Base-by-base conservation (phyloP, 2,329 filamentous ascomycete genomes). In the Neonectria sp. region DNA sequence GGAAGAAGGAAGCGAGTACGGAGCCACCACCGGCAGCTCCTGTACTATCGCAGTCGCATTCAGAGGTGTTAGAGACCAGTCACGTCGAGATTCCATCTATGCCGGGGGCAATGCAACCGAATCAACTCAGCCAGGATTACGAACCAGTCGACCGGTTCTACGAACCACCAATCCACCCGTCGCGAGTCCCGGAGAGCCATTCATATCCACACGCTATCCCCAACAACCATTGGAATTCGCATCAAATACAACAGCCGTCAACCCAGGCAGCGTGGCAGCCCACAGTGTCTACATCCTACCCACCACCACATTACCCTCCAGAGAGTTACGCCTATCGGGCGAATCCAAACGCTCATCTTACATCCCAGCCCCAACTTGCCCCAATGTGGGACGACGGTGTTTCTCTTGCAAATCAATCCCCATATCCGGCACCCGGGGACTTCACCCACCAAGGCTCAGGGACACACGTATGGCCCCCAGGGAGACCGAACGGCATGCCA, bases 1-100 rank as follows among this genome's bases (percentile, higher is more conserved):
- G 45, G 11, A 60, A 64, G 8, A 68, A 62, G 9, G 68, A 70
- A 24, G 37, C 65, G 4, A 51, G 21, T 17, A 17, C 48, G 8
- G 69, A 66, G 33, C 43, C 25, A 24, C 29, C 60, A 11, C 9
- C 40, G 6, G 29, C 37, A 9, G 45, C 6, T 8, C 37, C 29
- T 12, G 17, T 15, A 3, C 21, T 46, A 25, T 6, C 27, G 15
- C 35, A 33, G 4, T 15, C 53, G 2, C 29, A 31, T 31, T 21
- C 49, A 24, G 27, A 12, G 9, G 29, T 35, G 31, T 24, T 35
- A 6, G 9, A 33, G 27, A 52, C 51, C n/a, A 53, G 33, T 6
- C 31, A 53, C 29, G n/a, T 25, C n/a, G 21, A 37, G 17, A 25
- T 17, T 12, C 4, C 40, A 40, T 24, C n/a, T 29, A n/a, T 24